Evolutionary conservation across 2,329 filamentous ascomycete species (phyloP).

Genomic region (Aspergillus sp.): DNA sequence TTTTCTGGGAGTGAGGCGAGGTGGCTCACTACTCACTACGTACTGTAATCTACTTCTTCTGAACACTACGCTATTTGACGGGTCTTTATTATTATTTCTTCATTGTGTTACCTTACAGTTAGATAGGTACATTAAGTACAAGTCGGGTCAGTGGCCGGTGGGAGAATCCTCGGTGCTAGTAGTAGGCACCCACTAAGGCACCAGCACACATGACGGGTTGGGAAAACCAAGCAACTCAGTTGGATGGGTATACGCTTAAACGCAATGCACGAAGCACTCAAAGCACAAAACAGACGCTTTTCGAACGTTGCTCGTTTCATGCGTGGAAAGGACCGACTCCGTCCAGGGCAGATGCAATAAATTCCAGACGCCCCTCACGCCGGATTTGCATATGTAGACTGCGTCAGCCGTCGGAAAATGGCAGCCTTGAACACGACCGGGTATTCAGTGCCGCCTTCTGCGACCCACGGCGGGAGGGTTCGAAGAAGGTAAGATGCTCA

Average conservation of each 20-base stretch:
- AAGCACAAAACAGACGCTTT: slow-evolving; percentile 21
- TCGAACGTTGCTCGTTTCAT: slow-evolving; percentile 15
- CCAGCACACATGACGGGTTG: neutral
- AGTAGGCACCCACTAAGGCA: slow-evolving; percentile 1
- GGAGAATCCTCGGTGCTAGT: neutral
- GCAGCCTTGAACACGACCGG: neutral
- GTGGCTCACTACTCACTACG: too few relatives aligned
- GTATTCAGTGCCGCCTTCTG: slow-evolving; percentile 3
- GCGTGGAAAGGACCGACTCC: slow-evolving; percentile 9
- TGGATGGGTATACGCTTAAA: slow-evolving; percentile 32
- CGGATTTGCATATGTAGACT: slow-evolving; percentile 6
- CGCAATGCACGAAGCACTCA: slow-evolving; percentile 15
- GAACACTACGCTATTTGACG: neutral
- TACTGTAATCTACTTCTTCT: neutral
- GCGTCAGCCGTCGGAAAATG: neutral
- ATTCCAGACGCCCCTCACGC: slow-evolving; percentile 9
- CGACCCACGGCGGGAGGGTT: neutral
- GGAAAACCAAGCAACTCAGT: neutral
- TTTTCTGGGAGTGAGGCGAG: too few relatives aligned
- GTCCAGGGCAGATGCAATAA: slow-evolving; percentile 5
- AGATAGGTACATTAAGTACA: neutral
- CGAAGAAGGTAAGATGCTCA: slow-evolving; percentile 7
- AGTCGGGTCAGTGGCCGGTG: neutral
- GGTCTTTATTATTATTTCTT: neutral
- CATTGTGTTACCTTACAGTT: neutral